Base-by-base conservation (phyloP, 495 filamentous ascomycete genomes). In the Trichoderma gamsii region DNA sequence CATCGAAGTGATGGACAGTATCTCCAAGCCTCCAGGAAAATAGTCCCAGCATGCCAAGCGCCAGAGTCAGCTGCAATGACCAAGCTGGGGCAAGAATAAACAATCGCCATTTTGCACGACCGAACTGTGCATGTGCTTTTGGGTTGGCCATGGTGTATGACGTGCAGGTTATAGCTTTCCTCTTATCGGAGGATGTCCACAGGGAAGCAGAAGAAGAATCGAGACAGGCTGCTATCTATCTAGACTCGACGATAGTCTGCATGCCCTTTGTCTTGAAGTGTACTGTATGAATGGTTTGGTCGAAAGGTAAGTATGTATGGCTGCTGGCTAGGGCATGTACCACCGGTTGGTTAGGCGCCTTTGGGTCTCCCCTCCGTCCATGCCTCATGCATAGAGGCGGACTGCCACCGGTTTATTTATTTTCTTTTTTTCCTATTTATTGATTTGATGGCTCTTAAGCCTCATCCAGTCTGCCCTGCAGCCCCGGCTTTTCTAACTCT, bases 21-120 rank as follows among this genome's bases (percentile, higher is more conserved):
- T 76, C 73, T 38, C 77, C 80, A 2, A 83, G 75, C 15, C 81
- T 77, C 69, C 79, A 82, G 15, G 80, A 76, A 70, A 83, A 83
- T 12, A 83, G 68, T n/a, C 79, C 80, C 75, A 82, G 77, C 7
- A 81, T 70, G 35, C 75, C 73, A 25, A 82, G 64, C 64, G 82
- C 65, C 7, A 82, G 68, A 0, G 67, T 64, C 21, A 83, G 70
- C 56, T 82, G 79, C 32, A 76, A 66, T 4, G 69, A 66, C 81
- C 81, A 83, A 7, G 72, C 75, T 35, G 80, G 79, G 2, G 79
- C 27, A 21, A 83, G 69, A 5, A 82, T 38, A 29, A 66, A 67
- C 70, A 78, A 75, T 44, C 75, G 76, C 81, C 81, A 83, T 67
- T 71, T 68, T 5, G 81, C 77, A 49, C 78, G 78, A 43, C 72